A percentile compares a stretch with the other conserved stretches of the same genome.
Conservation (phyloP, 345 rosid genomes). For the Pistacia integerrima region DNA sequence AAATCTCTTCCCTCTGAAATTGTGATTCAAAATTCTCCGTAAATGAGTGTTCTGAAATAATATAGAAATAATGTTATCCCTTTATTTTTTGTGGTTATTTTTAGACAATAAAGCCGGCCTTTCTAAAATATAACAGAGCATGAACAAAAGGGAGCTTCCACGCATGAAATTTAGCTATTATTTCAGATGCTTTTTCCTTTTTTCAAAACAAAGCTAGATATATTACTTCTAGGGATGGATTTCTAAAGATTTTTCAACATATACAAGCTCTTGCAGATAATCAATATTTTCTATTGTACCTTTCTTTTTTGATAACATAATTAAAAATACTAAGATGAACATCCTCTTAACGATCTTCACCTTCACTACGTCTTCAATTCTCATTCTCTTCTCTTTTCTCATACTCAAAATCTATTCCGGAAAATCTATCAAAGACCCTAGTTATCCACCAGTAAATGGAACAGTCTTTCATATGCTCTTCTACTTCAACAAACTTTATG, state of each 20-base stretch:
- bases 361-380: constrained; percentile 20
- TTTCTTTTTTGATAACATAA: too few relatives aligned
- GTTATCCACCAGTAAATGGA: constrained; percentile 59
- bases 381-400: constrained; percentile 30
- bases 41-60: background rate
- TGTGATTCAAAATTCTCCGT: background rate
- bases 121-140: too few relatives aligned
- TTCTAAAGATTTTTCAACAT: too few relatives aligned
- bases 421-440: constrained; percentile 47
- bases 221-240: too few relatives aligned
- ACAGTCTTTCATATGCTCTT: constrained; percentile 46
- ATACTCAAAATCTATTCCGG: constrained; percentile 38
- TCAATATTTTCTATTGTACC: too few relatives aligned
- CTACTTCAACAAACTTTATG: constrained; percentile 51
- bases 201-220: too few relatives aligned
- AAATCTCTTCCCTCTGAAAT: too few relatives aligned
- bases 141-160: too few relatives aligned
- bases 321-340: constrained; percentile 21
- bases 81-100: background rate
- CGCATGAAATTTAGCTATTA: too few relatives aligned
- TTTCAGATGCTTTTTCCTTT: too few relatives aligned
- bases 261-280: too few relatives aligned
- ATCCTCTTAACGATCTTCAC: constrained; percentile 27
- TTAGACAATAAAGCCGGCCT: too few relatives aligned
- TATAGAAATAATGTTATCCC: background rate